Conservation (phyloP, 768 basidiomycete genomes). For the Mycena epipterygia region DNA sequence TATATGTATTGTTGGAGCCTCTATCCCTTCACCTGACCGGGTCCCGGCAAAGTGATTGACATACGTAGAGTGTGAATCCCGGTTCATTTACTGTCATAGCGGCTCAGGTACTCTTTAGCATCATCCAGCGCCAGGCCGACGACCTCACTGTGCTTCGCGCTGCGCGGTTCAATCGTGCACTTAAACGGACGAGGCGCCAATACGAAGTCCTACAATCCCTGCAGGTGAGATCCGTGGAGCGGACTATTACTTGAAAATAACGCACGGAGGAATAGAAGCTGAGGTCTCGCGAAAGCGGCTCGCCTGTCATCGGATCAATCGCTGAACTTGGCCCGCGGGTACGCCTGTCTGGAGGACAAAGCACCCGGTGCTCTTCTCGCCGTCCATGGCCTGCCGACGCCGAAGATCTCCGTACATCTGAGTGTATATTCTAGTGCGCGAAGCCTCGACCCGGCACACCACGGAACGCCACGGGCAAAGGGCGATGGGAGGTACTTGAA, state of each 20-base stretch:
- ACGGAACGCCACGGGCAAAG: slow-evolving; percentile 13
- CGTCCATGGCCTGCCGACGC: neutral
- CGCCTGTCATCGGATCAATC: neutral
- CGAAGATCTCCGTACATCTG: neutral
- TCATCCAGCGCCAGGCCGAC: neutral
- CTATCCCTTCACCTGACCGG: too few species aligned
- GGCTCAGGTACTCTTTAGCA: slow-evolving; percentile 1
- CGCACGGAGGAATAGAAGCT: slow-evolving; percentile 4
- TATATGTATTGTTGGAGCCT: too few species aligned
- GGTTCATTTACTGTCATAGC: slow-evolving; percentile 4
- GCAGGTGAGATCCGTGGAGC: neutral
- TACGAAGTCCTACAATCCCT: neutral
- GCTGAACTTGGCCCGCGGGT: neutral
- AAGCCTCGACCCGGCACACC: neutral
- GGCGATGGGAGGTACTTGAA: slow-evolving; percentile 11
- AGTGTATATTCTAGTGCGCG: neutral
- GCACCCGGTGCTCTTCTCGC: slow-evolving; percentile 10
- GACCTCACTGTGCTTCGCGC: neutral
- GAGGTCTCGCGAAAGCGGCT: slow-evolving; percentile 15
- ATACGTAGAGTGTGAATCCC: too few species aligned
- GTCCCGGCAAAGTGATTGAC: too few species aligned
- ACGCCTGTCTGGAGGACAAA: neutral
- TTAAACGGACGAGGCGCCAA: slow-evolving; percentile 19
- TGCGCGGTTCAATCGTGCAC: slow-evolving; percentile 10
- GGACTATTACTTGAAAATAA: neutral